These are phyloP conservation scores for Psidium friedrichsthalianum DNA, from an alignment of 345 rosid species.

Conservation along the genomic window DNA sequence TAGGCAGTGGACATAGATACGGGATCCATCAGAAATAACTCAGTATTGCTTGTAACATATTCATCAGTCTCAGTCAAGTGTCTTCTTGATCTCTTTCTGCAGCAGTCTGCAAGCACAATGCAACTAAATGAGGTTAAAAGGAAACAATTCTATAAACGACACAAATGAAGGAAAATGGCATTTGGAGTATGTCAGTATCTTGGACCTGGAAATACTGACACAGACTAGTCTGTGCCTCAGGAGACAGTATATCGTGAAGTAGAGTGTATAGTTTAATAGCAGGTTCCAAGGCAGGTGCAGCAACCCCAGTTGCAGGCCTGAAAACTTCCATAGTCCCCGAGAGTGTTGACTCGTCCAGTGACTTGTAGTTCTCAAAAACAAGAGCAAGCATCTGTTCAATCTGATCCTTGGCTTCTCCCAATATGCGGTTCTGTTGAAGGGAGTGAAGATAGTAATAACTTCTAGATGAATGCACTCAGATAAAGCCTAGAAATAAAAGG, in stretches of 20 bases:
- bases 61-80: slow-evolving; percentile 90
- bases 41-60: slow-evolving; percentile 49
- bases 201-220: slow-evolving; percentile 88
- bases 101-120: slow-evolving; percentile 44
- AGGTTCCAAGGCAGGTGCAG: slow-evolving; percentile 82
- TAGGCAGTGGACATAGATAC: slow-evolving; percentile 73
- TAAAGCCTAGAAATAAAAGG: neutral
- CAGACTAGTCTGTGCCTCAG: slow-evolving; percentile 79
- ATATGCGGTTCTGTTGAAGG: slow-evolving; percentile 60
- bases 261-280: slow-evolving; percentile 87
- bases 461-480: neutral
- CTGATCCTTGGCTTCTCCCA: slow-evolving; percentile 90
- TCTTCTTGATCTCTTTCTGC: slow-evolving; percentile 84
- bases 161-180: neutral
- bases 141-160: neutral
- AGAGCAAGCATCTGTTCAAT: slow-evolving; percentile 87
- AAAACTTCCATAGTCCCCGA: slow-evolving; percentile 68
- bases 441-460: neutral
- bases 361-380: slow-evolving; percentile 88
- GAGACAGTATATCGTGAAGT: slow-evolving; percentile 84
- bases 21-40: slow-evolving; percentile 48
- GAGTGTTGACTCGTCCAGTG: slow-evolving; percentile 73
- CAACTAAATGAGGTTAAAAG: neutral
- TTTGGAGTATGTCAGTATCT: neutral
- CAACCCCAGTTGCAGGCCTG: slow-evolving; percentile 70